A percentile compares a stretch with the other conserved stretches of the same genome.
Evolutionary conservation across 306 rosid species (phyloP).

Genomic region (Fragaria vesca): DNA sequence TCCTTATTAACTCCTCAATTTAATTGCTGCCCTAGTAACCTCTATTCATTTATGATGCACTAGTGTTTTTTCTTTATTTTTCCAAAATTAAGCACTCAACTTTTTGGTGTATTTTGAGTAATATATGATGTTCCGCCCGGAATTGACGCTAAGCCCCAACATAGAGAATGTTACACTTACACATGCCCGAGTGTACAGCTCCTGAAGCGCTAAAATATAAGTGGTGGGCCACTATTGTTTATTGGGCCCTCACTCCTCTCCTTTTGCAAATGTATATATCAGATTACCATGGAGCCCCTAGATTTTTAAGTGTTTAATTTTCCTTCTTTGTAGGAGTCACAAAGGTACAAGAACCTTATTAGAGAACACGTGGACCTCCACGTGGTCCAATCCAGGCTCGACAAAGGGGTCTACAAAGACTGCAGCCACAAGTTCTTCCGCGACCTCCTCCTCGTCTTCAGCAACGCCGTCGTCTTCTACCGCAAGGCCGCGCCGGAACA

Average conservation of each 20-base stretch:
- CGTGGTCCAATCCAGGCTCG: constrained; percentile 36
- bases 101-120: neutral
- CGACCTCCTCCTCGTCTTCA: constrained; percentile 49
- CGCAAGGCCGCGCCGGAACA: constrained; percentile 31
- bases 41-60: neutral
- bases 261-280: neutral
- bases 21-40: neutral
- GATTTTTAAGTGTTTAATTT: neutral
- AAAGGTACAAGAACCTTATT: constrained; percentile 39
- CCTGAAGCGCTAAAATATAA: neutral
- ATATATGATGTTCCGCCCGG: neutral
- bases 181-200: neutral
- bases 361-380: constrained; percentile 49
- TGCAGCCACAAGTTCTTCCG: constrained; percentile 34
- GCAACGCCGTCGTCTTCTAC: constrained; percentile 45
- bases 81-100: neutral
- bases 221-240: neutral
- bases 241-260: neutral
- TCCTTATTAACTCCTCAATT: neutral
- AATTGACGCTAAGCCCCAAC: neutral
- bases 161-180: neutral
- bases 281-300: neutral
- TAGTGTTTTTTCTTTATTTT: neutral
- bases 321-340: constrained; percentile 39
- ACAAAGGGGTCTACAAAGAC: constrained; percentile 34